phyloP scores from a whole-genome alignment of 1,139 yeast species.

The Kodamaea arcana region DNA sequence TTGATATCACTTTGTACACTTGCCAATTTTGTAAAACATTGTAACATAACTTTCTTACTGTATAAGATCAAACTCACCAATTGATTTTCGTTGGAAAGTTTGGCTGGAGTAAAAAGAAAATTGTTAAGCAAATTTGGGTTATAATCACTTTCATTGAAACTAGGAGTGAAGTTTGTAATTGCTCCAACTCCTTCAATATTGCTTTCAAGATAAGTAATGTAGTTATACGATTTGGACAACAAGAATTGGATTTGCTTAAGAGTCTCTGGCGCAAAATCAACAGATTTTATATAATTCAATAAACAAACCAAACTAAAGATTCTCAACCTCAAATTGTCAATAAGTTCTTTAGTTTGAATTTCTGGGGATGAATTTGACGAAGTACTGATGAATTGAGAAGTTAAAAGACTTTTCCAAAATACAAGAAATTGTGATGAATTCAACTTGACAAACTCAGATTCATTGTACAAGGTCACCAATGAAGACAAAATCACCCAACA shows the following conservation, averaged over 20 bases:
- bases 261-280: slow-evolving; percentile 40
- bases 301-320: slow-evolving; percentile 41
- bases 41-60: slow-evolving; percentile 33
- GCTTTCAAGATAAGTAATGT: slow-evolving; percentile 39
- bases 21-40: slow-evolving; percentile 30
- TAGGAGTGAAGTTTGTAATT: slow-evolving; percentile 29
- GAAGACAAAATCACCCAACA: slow-evolving; percentile 80
- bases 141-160: slow-evolving; percentile 28
- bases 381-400: slow-evolving; percentile 43
- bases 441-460: slow-evolving; percentile 54
- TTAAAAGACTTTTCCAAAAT: slow-evolving; percentile 79
- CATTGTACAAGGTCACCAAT: slow-evolving; percentile 48
- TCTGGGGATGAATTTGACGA: slow-evolving; percentile 20
- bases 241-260: slow-evolving; percentile 42
- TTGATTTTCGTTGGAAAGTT: slow-evolving; percentile 25
- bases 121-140: slow-evolving; percentile 31
- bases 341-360: slow-evolving; percentile 27
- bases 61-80: slow-evolving; percentile 32
- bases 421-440: slow-evolving; percentile 72
- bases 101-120: slow-evolving; percentile 26
- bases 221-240: slow-evolving; percentile 41
- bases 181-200: slow-evolving; percentile 33
- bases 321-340: slow-evolving; percentile 38
- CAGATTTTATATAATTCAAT: slow-evolving; percentile 36
- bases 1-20: slow-evolving; percentile 34